Evolutionary conservation across 257 asterid species (phyloP).

Genomic region (Gentiana dahurica): DNA sequence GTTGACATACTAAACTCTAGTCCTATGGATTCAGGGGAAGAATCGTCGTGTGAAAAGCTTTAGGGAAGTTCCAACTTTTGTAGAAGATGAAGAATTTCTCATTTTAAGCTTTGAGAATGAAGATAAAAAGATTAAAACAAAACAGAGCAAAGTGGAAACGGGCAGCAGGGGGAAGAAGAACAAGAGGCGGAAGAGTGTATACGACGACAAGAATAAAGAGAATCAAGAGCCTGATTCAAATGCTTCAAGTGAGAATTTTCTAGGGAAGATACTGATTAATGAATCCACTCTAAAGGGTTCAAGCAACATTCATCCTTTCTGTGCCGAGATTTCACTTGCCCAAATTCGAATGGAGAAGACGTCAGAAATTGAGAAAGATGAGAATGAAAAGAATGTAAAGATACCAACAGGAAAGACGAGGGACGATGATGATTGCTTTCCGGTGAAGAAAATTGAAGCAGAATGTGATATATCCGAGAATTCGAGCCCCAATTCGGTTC

Average conservation of each 20-base stretch:
- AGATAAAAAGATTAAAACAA: neutral
- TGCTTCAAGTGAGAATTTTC: constrained; percentile 1
- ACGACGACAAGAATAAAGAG: constrained; percentile 28
- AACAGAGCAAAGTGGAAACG: constrained; percentile 7
- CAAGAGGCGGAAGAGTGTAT: constrained; percentile 14
- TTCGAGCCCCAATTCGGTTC: constrained; percentile 67
- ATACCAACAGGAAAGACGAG: constrained; percentile 9
- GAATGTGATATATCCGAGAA: constrained; percentile 34
- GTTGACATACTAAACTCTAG: no score
- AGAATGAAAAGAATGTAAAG: neutral
- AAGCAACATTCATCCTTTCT: constrained; percentile 16
- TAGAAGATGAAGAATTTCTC: constrained; percentile 57
- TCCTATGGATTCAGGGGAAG: constrained; percentile 8
- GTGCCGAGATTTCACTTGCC: neutral
- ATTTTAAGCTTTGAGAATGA: constrained; percentile 55
- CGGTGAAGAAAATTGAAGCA: constrained; percentile 12
- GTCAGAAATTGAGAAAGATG: no score
- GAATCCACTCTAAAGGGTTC: constrained; percentile 11
- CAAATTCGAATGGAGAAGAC: no score
- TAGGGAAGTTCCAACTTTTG: neutral
- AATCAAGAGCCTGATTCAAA: constrained; percentile 9
- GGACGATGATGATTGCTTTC: constrained; percentile 12
- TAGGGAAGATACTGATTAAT: neutral
- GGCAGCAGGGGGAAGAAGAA: constrained; percentile 8
- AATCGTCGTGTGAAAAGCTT: constrained; percentile 9